phyloP scores from a whole-genome alignment of 306 rosid genomes.

The Luffa aegyptiaca region DNA sequence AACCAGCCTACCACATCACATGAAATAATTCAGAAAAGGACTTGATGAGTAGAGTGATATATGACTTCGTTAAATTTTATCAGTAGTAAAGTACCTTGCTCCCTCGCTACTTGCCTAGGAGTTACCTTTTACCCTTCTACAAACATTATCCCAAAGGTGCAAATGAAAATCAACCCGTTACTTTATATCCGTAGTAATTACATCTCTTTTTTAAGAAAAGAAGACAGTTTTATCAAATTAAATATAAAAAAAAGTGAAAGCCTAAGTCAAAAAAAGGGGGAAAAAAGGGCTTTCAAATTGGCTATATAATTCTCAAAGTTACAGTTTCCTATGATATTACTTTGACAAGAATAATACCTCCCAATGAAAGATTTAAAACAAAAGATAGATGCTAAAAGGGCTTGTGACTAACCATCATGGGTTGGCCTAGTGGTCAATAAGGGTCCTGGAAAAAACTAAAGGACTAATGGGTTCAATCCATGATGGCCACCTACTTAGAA shows the following conservation, averaged over 20 bases:
- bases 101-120: neutral
- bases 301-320: neutral
- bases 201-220: neutral
- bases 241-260: neutral
- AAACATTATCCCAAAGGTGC: neutral
- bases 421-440: too few species aligned
- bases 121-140: neutral
- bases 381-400: neutral
- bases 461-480: too few species aligned
- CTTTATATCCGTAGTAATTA: neutral
- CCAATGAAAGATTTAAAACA: neutral
- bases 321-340: neutral
- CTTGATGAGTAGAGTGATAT: neutral
- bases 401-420: too few species aligned
- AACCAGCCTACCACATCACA: neutral
- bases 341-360: neutral
- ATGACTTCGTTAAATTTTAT: neutral
- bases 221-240: neutral
- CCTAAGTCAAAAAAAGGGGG: neutral
- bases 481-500: too few species aligned
- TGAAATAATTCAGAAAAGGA: neutral
- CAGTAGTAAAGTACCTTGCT: neutral
- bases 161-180: neutral
- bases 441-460: too few species aligned
- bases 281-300: neutral